These are phyloP conservation scores for Mytilinidion resinicola DNA, from an alignment of 495 filamentous ascomycete species.

Conservation along the genomic window DNA sequence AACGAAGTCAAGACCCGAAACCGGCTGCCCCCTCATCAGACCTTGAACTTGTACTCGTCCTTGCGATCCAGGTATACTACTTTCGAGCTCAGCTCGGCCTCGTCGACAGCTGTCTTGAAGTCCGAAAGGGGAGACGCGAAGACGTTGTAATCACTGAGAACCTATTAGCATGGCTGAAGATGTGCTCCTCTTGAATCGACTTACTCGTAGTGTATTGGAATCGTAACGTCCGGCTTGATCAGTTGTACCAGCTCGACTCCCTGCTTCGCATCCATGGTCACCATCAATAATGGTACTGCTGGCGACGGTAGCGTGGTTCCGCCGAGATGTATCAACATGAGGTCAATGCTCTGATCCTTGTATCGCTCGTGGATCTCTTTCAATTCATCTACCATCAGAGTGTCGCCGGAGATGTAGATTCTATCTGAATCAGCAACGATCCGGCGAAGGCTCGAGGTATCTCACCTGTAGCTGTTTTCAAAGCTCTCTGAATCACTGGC, in stretches of 20 bases:
- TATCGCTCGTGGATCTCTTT: constrained; percentile 52
- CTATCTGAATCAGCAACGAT: not conserved
- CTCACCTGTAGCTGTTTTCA: constrained; percentile 43
- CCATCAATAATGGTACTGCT: constrained; percentile 53
- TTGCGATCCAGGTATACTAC: constrained; percentile 59
- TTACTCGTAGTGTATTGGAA: constrained; percentile 57
- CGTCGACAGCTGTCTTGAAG: constrained; percentile 51
- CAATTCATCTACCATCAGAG: constrained; percentile 58
- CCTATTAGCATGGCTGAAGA: not conserved
- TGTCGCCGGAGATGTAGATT: constrained; percentile 71
- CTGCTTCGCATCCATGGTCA: constrained; percentile 67
- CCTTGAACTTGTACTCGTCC: constrained; percentile 45
- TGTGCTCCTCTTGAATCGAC: not conserved
- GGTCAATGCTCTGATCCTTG: constrained; percentile 48
- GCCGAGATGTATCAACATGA: constrained; percentile 64
- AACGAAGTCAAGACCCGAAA: not conserved
- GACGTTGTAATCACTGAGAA: constrained; percentile 53
- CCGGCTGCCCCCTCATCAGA: not conserved
- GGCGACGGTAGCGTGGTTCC: constrained; percentile 62
- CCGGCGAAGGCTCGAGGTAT: not conserved
- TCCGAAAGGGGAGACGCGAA: constrained; percentile 55
- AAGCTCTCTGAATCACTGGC: constrained; percentile 26
- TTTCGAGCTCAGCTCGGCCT: constrained; percentile 44
- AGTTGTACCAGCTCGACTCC: constrained; percentile 55
- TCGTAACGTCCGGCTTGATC: constrained; percentile 56